phyloP scores from a whole-genome alignment of 345 rosid species.

The Murraya koenigii region DNA sequence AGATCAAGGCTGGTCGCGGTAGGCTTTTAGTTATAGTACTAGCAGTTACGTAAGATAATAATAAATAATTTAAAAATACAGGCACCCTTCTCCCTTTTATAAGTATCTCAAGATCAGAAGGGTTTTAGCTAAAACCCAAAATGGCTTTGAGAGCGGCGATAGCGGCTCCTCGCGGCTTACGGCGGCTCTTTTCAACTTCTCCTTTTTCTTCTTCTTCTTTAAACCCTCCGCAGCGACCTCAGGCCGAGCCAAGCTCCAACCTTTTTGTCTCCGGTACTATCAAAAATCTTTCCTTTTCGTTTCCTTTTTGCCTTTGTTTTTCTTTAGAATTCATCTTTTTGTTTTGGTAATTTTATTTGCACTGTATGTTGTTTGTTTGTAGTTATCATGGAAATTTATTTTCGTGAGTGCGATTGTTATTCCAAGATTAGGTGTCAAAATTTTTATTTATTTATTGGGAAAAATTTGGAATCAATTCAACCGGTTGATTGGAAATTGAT shows the following conservation, averaged over 20 bases:
- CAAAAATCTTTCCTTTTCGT: neutral
- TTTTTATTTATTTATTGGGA: neutral
- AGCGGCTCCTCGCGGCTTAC: conserved; percentile 41
- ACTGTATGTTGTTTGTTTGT: neutral
- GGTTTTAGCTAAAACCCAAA: conserved; percentile 23
- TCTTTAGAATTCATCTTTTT: neutral
- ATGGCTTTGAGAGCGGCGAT: conserved; percentile 43
- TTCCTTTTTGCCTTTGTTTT: neutral
- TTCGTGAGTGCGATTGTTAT: neutral
- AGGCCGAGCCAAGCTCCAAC: conserved; percentile 73
- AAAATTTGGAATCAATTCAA: neutral
- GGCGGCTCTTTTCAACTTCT: conserved; percentile 47
- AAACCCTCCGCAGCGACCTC: conserved; percentile 33
- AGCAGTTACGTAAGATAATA: too few species aligned
- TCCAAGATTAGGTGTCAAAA: neutral
- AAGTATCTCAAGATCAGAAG: neutral
- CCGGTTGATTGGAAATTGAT: neutral
- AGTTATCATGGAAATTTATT: neutral
- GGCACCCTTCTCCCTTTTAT: neutral
- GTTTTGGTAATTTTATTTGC: neutral
- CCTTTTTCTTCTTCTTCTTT: conserved; percentile 35
- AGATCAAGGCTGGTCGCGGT: too few species aligned
- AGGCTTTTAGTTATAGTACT: too few species aligned
- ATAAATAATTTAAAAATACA: too few species aligned
- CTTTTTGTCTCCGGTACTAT: conserved; percentile 66